A percentile compares a stretch with the other conserved stretches of the same genome.
Evolutionary conservation across 2,329 filamentous ascomycete genomes (phyloP).

Genomic region (Metarhizium brunneum): DNA sequence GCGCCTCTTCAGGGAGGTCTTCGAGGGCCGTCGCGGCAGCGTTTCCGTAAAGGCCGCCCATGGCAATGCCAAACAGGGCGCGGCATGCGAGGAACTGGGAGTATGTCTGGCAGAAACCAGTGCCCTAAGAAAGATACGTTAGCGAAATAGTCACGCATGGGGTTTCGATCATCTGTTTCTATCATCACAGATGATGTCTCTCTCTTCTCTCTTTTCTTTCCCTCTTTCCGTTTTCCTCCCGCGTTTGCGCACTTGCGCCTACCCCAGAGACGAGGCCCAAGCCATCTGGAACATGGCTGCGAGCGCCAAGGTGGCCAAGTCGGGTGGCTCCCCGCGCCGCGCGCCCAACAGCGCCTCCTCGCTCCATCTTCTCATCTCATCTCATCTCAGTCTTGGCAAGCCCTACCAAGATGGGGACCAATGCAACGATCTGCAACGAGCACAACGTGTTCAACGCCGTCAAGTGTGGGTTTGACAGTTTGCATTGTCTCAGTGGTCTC

Average conservation of each 20-base stretch:
- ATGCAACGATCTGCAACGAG: no score
- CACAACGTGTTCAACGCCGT: no score
- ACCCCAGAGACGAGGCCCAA: neutral
- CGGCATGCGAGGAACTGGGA: conserved; percentile 65
- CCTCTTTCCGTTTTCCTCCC: no score
- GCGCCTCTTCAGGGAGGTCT: conserved; percentile 57
- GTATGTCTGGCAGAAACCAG: conserved; percentile 61
- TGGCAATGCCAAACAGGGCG: conserved; percentile 68
- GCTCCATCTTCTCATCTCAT: neutral
- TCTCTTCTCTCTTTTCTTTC: no score
- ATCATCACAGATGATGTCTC: no score
- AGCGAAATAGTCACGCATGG: neutral
- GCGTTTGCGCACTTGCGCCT: no score
- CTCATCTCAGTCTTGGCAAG: neutral
- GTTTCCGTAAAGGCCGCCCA: conserved; percentile 75
- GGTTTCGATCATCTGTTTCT: no score
- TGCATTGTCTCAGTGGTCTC: no score
- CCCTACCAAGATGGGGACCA: neutral
- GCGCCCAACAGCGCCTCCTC: neutral
- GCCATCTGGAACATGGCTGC: neutral
- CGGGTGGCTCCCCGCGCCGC: conserved; percentile 1
- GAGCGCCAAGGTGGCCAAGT: conserved; percentile 5
- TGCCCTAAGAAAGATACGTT: conserved; percentile 30
- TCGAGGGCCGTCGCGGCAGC: conserved; percentile 72
- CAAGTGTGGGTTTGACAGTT: no score